Evolutionary conservation across 257 asterid genomes (phyloP).

Genomic region (Craterostigma plantagineum): DNA sequence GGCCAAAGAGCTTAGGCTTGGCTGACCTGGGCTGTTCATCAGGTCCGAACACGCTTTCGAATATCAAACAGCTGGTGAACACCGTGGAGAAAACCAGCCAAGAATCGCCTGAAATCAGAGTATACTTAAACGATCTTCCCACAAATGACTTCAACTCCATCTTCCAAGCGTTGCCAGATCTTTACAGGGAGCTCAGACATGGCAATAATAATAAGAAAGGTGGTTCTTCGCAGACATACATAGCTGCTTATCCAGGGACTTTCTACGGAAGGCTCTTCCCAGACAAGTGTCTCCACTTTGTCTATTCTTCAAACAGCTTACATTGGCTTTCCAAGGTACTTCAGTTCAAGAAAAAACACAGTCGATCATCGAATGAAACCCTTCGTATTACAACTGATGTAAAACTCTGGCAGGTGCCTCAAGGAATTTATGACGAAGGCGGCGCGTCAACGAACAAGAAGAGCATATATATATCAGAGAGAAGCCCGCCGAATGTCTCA

Average conservation of each 20-base stretch:
- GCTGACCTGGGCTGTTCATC: slow-evolving; percentile 94
- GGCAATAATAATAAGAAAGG: slow-evolving; percentile 9
- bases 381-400: too few species aligned
- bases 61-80: slow-evolving; percentile 32
- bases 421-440: slow-evolving; percentile 33
- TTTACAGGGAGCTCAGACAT: slow-evolving; percentile 23
- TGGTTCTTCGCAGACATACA: slow-evolving; percentile 21
- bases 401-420: slow-evolving; percentile 27
- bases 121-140: slow-evolving; percentile 66
- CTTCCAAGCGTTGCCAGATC: slow-evolving; percentile 62
- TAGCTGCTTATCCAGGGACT: slow-evolving; percentile 76
- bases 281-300: slow-evolving; percentile 38
- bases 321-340: slow-evolving; percentile 80
- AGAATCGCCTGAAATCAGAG: slow-evolving; percentile 41
- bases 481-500: slow-evolving; percentile 38
- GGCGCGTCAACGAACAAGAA: slow-evolving; percentile 40
- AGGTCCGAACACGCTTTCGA: slow-evolving; percentile 64
- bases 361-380: too few species aligned
- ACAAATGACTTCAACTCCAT: slow-evolving; percentile 74
- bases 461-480: slow-evolving; percentile 49
- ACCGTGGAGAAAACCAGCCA: slow-evolving; percentile 19
- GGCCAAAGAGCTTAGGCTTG: slow-evolving; percentile 58
- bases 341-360: background rate
- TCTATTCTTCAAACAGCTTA: slow-evolving; percentile 69
- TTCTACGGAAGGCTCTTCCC: slow-evolving; percentile 89